phyloP scores from a whole-genome alignment of 1,139 yeast genomes.

The Saccharomyces hybrid region DNA sequence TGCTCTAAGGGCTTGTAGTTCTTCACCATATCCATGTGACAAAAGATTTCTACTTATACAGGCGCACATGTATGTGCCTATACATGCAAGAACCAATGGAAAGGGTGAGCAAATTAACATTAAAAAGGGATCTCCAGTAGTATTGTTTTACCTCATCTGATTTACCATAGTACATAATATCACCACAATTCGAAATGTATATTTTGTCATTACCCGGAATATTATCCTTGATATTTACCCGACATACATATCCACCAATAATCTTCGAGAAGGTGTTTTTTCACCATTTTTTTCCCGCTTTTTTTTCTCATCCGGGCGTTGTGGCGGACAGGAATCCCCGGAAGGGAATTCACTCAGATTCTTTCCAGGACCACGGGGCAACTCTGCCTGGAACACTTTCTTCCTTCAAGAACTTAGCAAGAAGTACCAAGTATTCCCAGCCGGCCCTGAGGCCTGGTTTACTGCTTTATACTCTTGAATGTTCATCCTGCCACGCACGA shows the following conservation, averaged over 20 bases:
- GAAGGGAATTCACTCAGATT: not conserved
- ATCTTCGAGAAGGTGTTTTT: not conserved
- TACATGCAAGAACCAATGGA: not conserved
- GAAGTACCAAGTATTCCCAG: not conserved
- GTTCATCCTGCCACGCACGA: not conserved
- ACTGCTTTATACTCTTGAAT: not conserved
- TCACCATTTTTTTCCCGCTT: not conserved
- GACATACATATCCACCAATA: not conserved
- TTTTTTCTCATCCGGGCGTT: not conserved
- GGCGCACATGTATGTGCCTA: not conserved
- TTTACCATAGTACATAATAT: too few species aligned
- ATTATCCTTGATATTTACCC: too few species aligned
- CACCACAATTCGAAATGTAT: too few species aligned
- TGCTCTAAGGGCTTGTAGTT: conserved; percentile 27
- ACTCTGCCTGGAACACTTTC: not conserved
- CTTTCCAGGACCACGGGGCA: not conserved
- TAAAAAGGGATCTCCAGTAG: not conserved
- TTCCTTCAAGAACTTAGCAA: not conserved
- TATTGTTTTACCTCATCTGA: not conserved
- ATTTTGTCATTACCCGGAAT: not conserved
- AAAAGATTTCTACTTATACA: not conserved
- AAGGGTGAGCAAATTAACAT: not conserved
- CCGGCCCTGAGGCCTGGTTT: not conserved
- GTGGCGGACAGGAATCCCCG: not conserved
- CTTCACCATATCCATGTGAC: conserved; percentile 7